Evolutionary conservation across 2,329 filamentous ascomycete genomes (phyloP).

Genomic region (Fusarium pseudonygamai): DNA sequence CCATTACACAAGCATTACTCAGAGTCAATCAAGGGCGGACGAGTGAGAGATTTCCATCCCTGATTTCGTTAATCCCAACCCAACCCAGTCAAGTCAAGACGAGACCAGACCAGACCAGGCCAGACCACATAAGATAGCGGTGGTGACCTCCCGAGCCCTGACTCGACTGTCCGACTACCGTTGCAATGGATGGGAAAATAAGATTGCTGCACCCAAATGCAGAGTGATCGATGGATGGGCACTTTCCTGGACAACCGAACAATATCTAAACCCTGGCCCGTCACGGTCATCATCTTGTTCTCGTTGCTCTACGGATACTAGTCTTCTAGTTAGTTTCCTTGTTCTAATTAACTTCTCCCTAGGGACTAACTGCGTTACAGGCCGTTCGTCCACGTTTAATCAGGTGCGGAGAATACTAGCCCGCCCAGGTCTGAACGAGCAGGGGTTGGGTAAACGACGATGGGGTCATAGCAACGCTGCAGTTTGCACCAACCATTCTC

Average conservation of each 20-base stretch:
- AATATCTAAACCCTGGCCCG: background rate
- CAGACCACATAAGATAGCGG: background rate
- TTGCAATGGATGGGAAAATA: constrained; percentile 16
- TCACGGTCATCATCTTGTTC: background rate
- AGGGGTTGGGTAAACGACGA: constrained; percentile 5
- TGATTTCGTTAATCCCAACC: constrained; percentile 13
- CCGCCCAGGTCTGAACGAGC: constrained; percentile 3
- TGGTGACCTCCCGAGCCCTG: constrained; percentile 23
- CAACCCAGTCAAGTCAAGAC: background rate
- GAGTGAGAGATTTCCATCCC: constrained; percentile 5
- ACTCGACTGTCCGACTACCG: constrained; percentile 27
- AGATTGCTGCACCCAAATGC: constrained; percentile 22
- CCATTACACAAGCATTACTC: background rate
- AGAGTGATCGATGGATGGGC: constrained; percentile 20
- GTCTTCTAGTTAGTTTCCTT: background rate
- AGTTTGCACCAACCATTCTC: background rate
- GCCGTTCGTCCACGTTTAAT: constrained; percentile 20
- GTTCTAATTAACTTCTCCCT: background rate
- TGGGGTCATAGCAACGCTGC: constrained; percentile 3
- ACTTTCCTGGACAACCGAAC: constrained; percentile 11
- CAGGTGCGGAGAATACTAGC: constrained; percentile 29
- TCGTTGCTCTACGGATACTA: background rate
- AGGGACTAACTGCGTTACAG: constrained; percentile 7
- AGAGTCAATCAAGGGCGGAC: background rate
- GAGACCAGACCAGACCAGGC: background rate